Conservation (phyloP, 1,284 basidiomycete genomes). For the Cerrena zonata region DNA sequence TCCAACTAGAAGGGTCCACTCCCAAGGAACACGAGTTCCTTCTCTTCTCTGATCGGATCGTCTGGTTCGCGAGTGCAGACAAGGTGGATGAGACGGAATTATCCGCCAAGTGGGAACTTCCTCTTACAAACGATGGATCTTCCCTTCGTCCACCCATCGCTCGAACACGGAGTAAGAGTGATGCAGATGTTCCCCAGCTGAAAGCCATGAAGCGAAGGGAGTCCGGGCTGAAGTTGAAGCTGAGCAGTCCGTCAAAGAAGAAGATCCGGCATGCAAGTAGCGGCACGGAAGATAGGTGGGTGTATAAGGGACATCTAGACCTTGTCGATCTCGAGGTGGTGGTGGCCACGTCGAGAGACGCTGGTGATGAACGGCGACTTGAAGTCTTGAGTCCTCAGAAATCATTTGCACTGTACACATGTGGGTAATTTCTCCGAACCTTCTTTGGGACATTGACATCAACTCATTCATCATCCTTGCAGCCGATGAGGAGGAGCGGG, state of each 20-base stretch:
- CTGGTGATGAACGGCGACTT: constrained; percentile 48
- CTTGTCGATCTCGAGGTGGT: constrained; percentile 77
- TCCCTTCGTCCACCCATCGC: constrained; percentile 33
- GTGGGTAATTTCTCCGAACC: constrained; percentile 36
- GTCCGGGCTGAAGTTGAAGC: constrained; percentile 20
- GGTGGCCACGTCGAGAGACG: constrained; percentile 44
- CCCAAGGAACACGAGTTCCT: constrained; percentile 66
- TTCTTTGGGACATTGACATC: not conserved
- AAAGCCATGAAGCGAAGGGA: constrained; percentile 16
- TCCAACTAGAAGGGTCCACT: constrained; percentile 49
- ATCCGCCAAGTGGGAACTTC: constrained; percentile 24
- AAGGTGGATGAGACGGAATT: constrained; percentile 22
- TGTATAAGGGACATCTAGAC: constrained; percentile 61
- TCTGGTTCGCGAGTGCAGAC: constrained; percentile 67
- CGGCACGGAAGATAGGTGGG: constrained; percentile 55
- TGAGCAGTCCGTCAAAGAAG: constrained; percentile 29
- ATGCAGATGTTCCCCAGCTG: constrained; percentile 40
- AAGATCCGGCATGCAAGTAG: constrained; percentile 36
- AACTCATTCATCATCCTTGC: not conserved
- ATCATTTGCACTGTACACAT: constrained; percentile 71
- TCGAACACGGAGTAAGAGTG: constrained; percentile 55
- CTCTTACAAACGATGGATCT: constrained; percentile 10
- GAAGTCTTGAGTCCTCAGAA: constrained; percentile 73
- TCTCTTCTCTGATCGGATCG: constrained; percentile 74
- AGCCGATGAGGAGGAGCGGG: constrained; percentile 55